Base-by-base conservation (phyloP, 768 basidiomycete species). In the Candolleomyces aberdarensis region DNA sequence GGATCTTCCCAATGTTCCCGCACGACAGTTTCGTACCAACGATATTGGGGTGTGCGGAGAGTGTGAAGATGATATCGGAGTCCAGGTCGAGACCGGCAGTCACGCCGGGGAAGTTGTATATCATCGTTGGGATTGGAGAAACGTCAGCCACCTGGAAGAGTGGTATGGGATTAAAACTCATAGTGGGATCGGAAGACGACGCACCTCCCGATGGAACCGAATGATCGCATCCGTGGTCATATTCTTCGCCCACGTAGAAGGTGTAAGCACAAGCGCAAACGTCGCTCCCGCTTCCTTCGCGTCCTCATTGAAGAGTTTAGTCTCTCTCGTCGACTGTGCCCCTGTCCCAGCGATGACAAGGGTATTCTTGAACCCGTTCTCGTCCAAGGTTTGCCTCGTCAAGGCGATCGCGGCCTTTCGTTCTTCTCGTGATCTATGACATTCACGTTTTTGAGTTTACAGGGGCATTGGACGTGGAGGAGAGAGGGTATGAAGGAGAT, bases 11-110 rank as follows among this genome's bases (percentile, higher is more conserved):
- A 60, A 95, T 85, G 65, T 86, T 88, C 5, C 88, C 92, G 70
- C 92, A 94, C 36, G 93, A 94, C 22, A 95, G 80, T 74, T 91
- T 94, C 55, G 83, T 86, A 61, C 93, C 93, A 61, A 94, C 88
- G 64, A 92, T 91, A 74, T 94, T 94, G 6, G 89, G 89, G 70
- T 93, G 92, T 49, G 81, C 72, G 3, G 89, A 86, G 39, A 95
- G 81, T 17, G 80, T 76, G 54, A 78, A 78, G 66, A 96, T 81
- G 55, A 82, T 80, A 71, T 94, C 92, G 0, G 91, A 92, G 71
- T 92, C 89, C 43, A 96, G 84, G 69, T 96, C 90, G 62, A 90
- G 83, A 14, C 93, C 92, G 0, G 92, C 87, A 14, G 88, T 89
- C 57, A 90, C 91, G 51, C 77, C 80, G 47, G 92, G 90, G 75